These are phyloP conservation scores for Neurospora sp. DNA, from an alignment of 495 filamentous ascomycete species.

Conservation along the genomic window DNA sequence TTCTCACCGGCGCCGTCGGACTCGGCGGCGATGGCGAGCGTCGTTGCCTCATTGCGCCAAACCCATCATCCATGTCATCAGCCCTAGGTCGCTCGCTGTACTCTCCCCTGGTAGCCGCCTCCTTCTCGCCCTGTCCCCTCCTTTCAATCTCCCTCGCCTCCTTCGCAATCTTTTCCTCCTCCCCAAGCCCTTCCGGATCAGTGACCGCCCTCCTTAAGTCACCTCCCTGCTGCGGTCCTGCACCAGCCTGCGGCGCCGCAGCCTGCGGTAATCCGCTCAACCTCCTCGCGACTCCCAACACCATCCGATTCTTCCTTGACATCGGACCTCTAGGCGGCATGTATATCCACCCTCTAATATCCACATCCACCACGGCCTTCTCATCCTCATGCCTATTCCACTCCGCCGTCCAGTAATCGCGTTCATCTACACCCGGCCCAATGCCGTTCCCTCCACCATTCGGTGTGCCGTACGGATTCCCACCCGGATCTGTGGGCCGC, in stretches of 20 bases:
- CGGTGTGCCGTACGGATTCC: neutral
- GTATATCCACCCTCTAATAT: slow-evolving; percentile 92
- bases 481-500: neutral
- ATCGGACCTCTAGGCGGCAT: slow-evolving; percentile 76
- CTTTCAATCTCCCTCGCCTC: slow-evolving; percentile 66
- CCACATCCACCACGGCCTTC: slow-evolving; percentile 79
- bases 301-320: slow-evolving; percentile 73
- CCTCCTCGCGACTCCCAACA: slow-evolving; percentile 72
- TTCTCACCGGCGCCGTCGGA: slow-evolving; percentile 19
- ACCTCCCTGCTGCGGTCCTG: slow-evolving; percentile 1
- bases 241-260: slow-evolving; percentile 33
- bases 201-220: slow-evolving; percentile 1
- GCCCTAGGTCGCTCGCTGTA: slow-evolving; percentile 34
- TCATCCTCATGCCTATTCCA: slow-evolving; percentile 66
- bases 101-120: slow-evolving; percentile 55
- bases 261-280: slow-evolving; percentile 64
- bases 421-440: slow-evolving; percentile 30
- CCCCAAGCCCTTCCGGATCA: slow-evolving; percentile 32
- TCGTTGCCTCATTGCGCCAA: neutral
- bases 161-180: slow-evolving; percentile 53
- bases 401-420: slow-evolving; percentile 57
- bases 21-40: slow-evolving; percentile 18
- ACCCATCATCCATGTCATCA: slow-evolving; percentile 21
- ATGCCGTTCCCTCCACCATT: slow-evolving; percentile 2
- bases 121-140: slow-evolving; percentile 58